A percentile compares a stretch with the other conserved stretches of the same genome.
These are phyloP conservation scores for Botryosphaeria dothidea DNA, from an alignment of 2,329 filamentous ascomycete genomes.

Conservation along the genomic window DNA sequence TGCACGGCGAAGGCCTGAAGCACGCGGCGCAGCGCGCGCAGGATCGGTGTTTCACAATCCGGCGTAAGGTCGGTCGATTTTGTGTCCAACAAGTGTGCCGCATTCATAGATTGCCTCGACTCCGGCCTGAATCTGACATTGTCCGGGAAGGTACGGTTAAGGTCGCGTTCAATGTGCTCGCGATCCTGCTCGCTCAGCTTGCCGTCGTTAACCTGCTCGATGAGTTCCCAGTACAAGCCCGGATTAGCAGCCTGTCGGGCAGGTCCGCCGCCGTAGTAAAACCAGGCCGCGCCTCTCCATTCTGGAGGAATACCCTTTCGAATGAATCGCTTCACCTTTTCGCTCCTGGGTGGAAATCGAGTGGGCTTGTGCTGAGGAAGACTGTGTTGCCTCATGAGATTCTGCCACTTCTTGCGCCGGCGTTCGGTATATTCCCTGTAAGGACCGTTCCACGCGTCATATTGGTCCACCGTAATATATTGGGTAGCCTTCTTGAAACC, in stretches of 20 bases:
- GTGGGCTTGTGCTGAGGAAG: constrained; percentile 71
- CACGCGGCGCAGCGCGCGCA: constrained; percentile 79
- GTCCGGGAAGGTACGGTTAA: constrained; percentile 93
- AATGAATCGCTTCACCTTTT: constrained; percentile 86
- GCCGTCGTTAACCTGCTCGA: constrained; percentile 65
- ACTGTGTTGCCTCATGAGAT: constrained; percentile 73
- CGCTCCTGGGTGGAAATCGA: constrained; percentile 75
- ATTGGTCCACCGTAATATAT: constrained; percentile 73
- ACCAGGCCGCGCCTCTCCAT: constrained; percentile 95
- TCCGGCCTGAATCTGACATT: constrained; percentile 85
- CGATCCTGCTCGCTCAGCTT: constrained; percentile 70
- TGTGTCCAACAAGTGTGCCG: constrained; percentile 20
- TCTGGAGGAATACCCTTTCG: constrained; percentile 93
- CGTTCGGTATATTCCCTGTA: constrained; percentile 76
- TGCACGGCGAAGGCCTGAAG: constrained; percentile 88
- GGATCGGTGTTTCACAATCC: constrained; percentile 68
- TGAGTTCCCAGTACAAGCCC: constrained; percentile 72
- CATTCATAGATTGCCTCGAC: constrained; percentile 32
- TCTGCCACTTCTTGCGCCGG: constrained; percentile 78
- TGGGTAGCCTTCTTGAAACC: constrained; percentile 89
- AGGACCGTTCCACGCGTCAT: constrained; percentile 75
- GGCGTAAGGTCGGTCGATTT: constrained; percentile 13
- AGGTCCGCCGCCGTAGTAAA: constrained; percentile 89
- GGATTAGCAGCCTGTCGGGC: constrained; percentile 73
- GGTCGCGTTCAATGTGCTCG: constrained; percentile 89